These are phyloP conservation scores for Withania somnifera DNA, from an alignment of 305 asterid genomes.

Conservation along the genomic window DNA sequence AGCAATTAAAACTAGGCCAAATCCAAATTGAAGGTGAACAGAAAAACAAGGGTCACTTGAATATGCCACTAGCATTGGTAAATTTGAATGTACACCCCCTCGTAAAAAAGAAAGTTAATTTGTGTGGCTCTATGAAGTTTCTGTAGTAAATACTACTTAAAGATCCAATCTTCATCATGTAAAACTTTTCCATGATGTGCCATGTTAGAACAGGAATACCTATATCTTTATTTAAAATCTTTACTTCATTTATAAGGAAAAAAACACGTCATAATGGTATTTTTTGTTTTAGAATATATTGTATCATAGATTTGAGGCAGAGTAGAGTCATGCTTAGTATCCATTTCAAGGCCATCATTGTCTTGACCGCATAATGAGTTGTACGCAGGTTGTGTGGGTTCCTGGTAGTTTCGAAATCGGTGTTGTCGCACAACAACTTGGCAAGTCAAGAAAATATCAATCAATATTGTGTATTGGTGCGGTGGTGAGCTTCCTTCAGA, in stretches of 20 bases:
- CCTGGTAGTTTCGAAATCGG: constrained; percentile 79
- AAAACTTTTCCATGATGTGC: not conserved
- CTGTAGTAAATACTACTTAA: not conserved
- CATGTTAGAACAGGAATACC: not conserved
- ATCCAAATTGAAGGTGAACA: not conserved
- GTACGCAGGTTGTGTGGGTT: constrained; percentile 63
- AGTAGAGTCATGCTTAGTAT: not conserved
- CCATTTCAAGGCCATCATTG: not conserved
- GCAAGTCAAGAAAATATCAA: constrained; percentile 52
- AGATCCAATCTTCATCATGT: not conserved
- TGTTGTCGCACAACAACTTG: constrained; percentile 57
- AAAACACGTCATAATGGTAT: not conserved
- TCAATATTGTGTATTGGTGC: constrained; percentile 75
- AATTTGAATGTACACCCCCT: not conserved
- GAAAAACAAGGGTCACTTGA: not conserved
- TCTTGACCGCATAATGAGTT: not conserved
- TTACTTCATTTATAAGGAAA: no score
- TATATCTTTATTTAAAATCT: no score
- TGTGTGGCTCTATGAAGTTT: not conserved
- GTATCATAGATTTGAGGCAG: not conserved
- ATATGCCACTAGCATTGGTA: not conserved
- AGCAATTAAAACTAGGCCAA: not conserved
- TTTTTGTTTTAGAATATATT: not conserved
- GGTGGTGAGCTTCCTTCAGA: constrained; percentile 38
- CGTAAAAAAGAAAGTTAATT: not conserved